A percentile compares a stretch with the other conserved stretches of the same genome.
These are phyloP conservation scores for Aspergillus piperis DNA, from an alignment of 2,329 filamentous ascomycete genomes.

Conservation along the genomic window DNA sequence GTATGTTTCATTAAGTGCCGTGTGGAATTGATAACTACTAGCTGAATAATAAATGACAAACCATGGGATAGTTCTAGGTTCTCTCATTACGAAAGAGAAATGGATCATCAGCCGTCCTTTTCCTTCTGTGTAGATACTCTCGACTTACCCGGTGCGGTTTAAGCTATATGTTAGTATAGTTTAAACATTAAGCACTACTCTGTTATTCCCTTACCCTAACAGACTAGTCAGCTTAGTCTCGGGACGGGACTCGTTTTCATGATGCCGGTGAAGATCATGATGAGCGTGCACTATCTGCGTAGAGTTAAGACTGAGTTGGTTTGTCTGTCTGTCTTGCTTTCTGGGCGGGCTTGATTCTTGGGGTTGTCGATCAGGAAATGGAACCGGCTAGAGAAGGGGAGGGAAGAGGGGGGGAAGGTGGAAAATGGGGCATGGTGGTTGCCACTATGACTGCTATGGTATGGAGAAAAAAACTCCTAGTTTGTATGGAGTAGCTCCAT, in stretches of 20 bases:
- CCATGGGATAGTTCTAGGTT: too few relatives aligned
- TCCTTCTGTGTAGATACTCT: background rate
- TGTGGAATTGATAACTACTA: too few relatives aligned
- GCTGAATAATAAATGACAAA: too few relatives aligned
- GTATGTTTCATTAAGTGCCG: too few relatives aligned
- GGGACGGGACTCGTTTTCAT: constrained; percentile 3
- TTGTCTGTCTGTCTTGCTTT: background rate
- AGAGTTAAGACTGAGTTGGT: background rate
- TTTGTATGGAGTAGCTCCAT: background rate
- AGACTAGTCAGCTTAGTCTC: background rate
- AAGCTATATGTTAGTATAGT: too few relatives aligned
- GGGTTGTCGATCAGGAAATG: constrained; percentile 4
- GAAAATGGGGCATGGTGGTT: background rate
- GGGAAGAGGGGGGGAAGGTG: background rate
- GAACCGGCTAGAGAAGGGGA: background rate
- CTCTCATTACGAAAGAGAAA: too few relatives aligned
- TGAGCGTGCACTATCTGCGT: background rate
- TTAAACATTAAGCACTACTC: too few relatives aligned
- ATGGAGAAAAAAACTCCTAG: background rate
- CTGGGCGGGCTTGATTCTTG: background rate
- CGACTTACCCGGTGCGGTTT: background rate
- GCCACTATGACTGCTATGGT: background rate
- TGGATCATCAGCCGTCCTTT: too few relatives aligned
- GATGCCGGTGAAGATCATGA: constrained; percentile 2
- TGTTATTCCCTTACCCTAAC: background rate